Conservation (phyloP, 1,284 basidiomycete genomes). For the Hemileia vastatrix region DNA sequence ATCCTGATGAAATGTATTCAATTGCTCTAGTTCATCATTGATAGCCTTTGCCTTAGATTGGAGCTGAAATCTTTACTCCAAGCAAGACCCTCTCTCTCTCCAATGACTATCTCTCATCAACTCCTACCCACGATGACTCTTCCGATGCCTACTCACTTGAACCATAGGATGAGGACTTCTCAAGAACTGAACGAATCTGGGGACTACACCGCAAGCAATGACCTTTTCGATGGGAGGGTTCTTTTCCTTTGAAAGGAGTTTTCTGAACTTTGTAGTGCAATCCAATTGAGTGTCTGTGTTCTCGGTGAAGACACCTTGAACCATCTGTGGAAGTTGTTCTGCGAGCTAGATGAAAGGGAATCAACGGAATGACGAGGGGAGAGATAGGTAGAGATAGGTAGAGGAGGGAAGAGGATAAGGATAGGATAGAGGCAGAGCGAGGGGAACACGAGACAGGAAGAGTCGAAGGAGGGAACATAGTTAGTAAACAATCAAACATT, state of each 20-base stretch:
- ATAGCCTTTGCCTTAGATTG: too few relatives aligned
- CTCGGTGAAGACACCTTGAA: constrained; percentile 81
- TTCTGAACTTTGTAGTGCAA: constrained; percentile 90
- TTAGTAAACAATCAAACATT: constrained; percentile 12
- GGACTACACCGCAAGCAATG: constrained; percentile 92
- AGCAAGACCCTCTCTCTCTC: too few relatives aligned
- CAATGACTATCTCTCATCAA: too few relatives aligned
- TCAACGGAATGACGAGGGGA: not conserved
- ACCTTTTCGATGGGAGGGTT: constrained; percentile 98
- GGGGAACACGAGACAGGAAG: too few relatives aligned
- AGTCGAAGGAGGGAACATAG: constrained; percentile 16
- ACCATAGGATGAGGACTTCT: constrained; percentile 78
- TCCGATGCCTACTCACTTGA: too few relatives aligned
- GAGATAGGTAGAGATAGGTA: constrained; percentile 14
- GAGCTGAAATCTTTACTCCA: too few relatives aligned
- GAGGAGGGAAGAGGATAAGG: too few relatives aligned
- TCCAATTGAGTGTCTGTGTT: constrained; percentile 84
- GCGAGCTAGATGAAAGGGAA: constrained; percentile 64
- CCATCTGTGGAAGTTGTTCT: constrained; percentile 66
- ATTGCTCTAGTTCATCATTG: too few relatives aligned
- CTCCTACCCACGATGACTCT: too few relatives aligned
- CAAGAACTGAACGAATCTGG: constrained; percentile 93
- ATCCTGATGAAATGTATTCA: too few relatives aligned
- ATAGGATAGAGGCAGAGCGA: too few relatives aligned
- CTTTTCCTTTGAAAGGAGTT: constrained; percentile 91